Evolutionary conservation across 2,329 filamentous ascomycete species (phyloP), one percentile per base, ranked within the genome.

Genomic region (Aspergillus jensenii): DNA sequence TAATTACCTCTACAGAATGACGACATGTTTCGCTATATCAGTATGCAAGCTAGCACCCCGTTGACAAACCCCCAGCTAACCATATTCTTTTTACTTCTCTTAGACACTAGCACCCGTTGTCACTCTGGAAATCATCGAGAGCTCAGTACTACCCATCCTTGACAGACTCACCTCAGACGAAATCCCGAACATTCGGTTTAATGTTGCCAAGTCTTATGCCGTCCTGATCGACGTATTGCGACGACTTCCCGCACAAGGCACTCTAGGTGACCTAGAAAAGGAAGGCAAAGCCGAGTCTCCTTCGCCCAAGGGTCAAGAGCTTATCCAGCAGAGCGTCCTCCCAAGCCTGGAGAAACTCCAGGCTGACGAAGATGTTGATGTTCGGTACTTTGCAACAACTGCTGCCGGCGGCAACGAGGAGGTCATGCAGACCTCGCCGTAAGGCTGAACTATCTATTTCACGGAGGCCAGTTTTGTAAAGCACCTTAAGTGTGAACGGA

Each of bases 1-100:
- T 61, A 99, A 99, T 81, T 99, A 99, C 76, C 88, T 99, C 53
- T 99, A 99, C 84, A 87, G 95, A 74, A 99, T 99, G 95, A 99
- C 95, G 9, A 99, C 95, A n/a, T 98, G 93, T 80, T 99, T 99
- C 76, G 95, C 95, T 62, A 96, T 99, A 66, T 93, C 92, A 68
- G 95, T 99, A 84, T 82, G 90, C 84, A 33, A 3, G 19, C 11
- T 40, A 31, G 6, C 37, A 12, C 17, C 5, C 3, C n/a, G 48
- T 44, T 35, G 43, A 21, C 35, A 40, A n/a, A 27, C 61, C 41
- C 57, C 27, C 15, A 58, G 62, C 50, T 33, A 46, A 52, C 64
- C 27, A 31, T 73, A 68, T 78, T 65, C 62, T 64, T 40, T 59
- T 49, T 73, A 68, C 78, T 65, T 62, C 63, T 39, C 59, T 49